Evolutionary conservation across 768 basidiomycete species (phyloP), one percentile per base, ranked within the genome.

Genomic region (Dendrothele bispora): DNA sequence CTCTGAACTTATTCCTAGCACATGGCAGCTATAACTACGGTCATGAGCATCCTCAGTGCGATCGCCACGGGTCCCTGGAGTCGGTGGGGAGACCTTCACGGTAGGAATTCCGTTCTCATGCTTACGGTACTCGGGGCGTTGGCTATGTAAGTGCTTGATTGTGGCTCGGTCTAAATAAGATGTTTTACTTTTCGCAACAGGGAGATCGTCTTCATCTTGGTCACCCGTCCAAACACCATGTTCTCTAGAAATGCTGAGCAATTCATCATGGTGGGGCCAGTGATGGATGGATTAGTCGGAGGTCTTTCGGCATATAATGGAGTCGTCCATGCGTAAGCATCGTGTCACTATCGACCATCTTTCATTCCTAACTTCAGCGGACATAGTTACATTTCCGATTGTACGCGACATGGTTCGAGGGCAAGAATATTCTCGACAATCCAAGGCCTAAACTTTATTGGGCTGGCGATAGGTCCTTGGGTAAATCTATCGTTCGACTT

Each of bases 61-160:
- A 68, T 91, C 36, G 88, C 88, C 4, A 90, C 91, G 0, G 90
- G 87, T 1, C 88, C 84, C 69, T 95, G 93, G 93, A 88, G 88
- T 43, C 77, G 82, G 39, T 78, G 83, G 30, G 84, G 88, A 7
- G 92, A 95, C 61, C 66, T 73, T 7, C 69, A 83, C 52, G 93
- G 93, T 7, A 77, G 93, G 27, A 91, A 85, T 39, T 77, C 76
- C 20, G 79, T 94, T 36, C 78, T 95, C 48, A 77, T 79, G 2
- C 62, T 81, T 14, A 77, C 85, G 29, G 72, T 86, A 6, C 49
- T 82, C 17, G 91, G 93, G 14, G 73, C 91, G 2, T 72, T 91
- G 44, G 65, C 80, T 53, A 88, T 85, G 91, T 91, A 58, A 46
- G 82, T 69, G 3, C 17, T 32, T 29, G 21, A 42, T 29, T 14